Evolutionary conservation across 352 stramenopile species (phyloP).

Genomic region (Phytopythium delawarense): DNA sequence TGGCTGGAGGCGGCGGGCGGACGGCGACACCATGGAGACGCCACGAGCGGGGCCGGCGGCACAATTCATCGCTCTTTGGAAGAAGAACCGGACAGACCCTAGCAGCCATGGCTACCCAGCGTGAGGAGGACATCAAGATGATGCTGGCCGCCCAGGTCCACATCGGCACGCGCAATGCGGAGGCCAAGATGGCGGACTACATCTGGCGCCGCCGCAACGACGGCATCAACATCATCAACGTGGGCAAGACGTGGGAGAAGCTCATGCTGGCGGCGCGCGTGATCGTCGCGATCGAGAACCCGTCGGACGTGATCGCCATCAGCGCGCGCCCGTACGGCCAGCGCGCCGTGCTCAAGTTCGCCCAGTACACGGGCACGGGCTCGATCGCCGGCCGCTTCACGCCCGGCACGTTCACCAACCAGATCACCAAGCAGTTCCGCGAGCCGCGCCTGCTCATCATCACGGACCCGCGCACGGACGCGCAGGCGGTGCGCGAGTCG

Average conservation of each 20-base stretch:
- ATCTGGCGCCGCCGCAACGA: slow-evolving; percentile 99
- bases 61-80: slow-evolving; percentile 47
- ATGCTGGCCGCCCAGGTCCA: slow-evolving; percentile 99
- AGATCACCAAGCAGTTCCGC: slow-evolving; percentile 99
- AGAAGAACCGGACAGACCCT: slow-evolving; percentile 30
- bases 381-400: slow-evolving; percentile 99
- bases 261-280: slow-evolving; percentile 98
- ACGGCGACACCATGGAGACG: neutral
- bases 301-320: slow-evolving; percentile 99
- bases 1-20: slow-evolving; percentile 22
- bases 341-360: slow-evolving; percentile 99
- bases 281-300: slow-evolving; percentile 99
- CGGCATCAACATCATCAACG: slow-evolving; percentile 99
- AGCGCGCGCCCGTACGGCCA: slow-evolving; percentile 98
- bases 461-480: slow-evolving; percentile 98
- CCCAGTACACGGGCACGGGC: slow-evolving; percentile 98
- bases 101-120: slow-evolving; percentile 80
- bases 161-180: slow-evolving; percentile 99
- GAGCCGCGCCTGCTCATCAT: slow-evolving; percentile 99
- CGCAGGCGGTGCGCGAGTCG: slow-evolving; percentile 96
- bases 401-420: slow-evolving; percentile 99
- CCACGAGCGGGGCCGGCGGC: no score
- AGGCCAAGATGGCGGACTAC: slow-evolving; percentile 99
- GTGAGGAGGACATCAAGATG: slow-evolving; percentile 99
- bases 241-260: slow-evolving; percentile 99